Base-by-base conservation (phyloP, 1,284 basidiomycete species). In the Thecaphora thlaspeos region DNA sequence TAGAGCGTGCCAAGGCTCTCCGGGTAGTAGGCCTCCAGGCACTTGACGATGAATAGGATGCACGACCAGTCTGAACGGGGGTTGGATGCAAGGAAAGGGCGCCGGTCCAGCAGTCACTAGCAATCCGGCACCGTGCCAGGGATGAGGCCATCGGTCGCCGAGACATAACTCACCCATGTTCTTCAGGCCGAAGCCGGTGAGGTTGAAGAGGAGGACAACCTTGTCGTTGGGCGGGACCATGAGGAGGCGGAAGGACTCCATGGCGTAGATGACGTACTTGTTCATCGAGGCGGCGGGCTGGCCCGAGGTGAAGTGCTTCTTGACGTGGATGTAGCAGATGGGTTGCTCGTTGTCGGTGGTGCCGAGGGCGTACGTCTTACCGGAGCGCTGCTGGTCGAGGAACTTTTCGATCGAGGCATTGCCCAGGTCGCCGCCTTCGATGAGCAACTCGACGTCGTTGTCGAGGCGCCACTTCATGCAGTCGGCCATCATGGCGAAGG, bases 11-110 rank as follows among this genome's bases (percentile, higher is more conserved):
- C 73, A 21, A 80, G 72, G 18, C 76, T 77, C 50, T 79, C 79
- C 3, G 79, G 79, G 52, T 78, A 80, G 65, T 79, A 79, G 4
- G 75, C 73, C 50, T 79, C 75, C 39, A 78, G 57, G 49, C 74
- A 76, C 48, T 70, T 66, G 47, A 74, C 50, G 37, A 76, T 68
- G 43, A 59, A 74, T 11, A 69, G 46, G 36, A 73, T 67, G 45
- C 70, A 61, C 48, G 63, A 61, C 73, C 72, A 74, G 61, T 73
- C n/a, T n/a, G n/a, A n/a, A n/a, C n/a, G n/a, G 72, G n/a, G n/a
- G n/a, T n/a, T n/a, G n/a, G n/a, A n/a, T n/a, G n/a, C n/a, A n/a
- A n/a, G n/a, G n/a, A n/a, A n/a, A n/a, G n/a, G n/a, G n/a, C n/a
- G n/a, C n/a, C n/a, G n/a, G n/a, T n/a, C n/a, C n/a, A n/a, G n/a